Evolutionary conservation across 768 basidiomycete genomes (phyloP).

Genomic region (Rhizopogon sp.): DNA sequence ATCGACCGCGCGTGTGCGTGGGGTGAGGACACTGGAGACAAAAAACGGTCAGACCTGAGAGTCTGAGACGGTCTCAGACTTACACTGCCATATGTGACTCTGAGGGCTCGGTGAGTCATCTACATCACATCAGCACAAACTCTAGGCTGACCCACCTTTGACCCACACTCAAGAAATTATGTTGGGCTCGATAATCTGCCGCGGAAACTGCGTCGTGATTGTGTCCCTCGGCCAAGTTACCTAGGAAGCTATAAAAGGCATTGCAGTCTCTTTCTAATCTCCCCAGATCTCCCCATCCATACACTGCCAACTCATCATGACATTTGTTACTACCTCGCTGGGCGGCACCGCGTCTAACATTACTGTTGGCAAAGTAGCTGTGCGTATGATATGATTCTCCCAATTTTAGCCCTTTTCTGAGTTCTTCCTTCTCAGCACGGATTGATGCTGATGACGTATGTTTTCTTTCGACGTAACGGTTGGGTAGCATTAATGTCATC

Average conservation of each 20-base stretch:
- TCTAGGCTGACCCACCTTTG: not conserved
- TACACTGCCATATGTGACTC: too few relatives aligned
- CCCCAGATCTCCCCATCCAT: not conserved
- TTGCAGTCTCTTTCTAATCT: not conserved
- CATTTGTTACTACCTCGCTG: slow-evolving; percentile 25
- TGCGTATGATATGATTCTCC: not conserved
- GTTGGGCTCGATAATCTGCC: not conserved
- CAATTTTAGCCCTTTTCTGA: not conserved
- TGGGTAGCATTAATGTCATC: not conserved
- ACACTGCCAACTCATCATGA: slow-evolving; percentile 15
- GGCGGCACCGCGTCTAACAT: slow-evolving; percentile 13
- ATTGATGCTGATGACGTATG: slow-evolving; percentile 52
- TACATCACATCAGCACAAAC: not conserved
- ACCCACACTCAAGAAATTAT: not conserved
- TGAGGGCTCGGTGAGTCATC: not conserved
- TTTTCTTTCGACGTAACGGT: not conserved
- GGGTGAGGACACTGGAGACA: too few relatives aligned
- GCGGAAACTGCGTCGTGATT: not conserved
- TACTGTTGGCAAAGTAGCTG: not conserved
- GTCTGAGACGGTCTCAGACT: too few relatives aligned
- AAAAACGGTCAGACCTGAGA: too few relatives aligned
- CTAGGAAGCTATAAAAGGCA: not conserved
- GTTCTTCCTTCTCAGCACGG: slow-evolving; percentile 28
- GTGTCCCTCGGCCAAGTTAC: not conserved
- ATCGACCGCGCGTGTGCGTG: too few relatives aligned